Percentiles rank a stretch among this genome's conserved stretches.
Conservation (phyloP, 2,329 filamentous ascomycete genomes). For the Fusarium sp. region DNA sequence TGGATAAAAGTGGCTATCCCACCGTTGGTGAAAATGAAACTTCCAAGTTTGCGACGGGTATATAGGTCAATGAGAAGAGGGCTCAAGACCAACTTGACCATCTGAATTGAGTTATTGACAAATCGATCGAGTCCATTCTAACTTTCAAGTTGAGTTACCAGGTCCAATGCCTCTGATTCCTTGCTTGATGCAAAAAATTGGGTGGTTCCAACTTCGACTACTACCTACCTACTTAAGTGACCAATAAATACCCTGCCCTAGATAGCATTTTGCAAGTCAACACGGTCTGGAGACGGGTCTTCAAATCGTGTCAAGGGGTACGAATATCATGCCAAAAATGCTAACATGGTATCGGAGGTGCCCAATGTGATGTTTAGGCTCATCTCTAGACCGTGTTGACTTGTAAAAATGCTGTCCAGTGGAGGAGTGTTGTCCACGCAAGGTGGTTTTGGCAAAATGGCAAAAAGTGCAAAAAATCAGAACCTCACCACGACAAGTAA, state of each 20-base stretch:
- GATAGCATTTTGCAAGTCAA: no score
- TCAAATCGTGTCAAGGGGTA: no score
- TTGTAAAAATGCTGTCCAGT: no score
- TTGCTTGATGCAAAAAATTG: not conserved
- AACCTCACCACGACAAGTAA: not conserved
- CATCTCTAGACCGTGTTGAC: no score
- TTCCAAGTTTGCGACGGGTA: not conserved
- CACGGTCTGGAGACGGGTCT: no score
- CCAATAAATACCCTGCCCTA: no score
- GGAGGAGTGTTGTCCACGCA: no score
- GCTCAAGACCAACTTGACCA: not conserved
- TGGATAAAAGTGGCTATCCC: not conserved
- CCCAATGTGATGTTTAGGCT: no score
- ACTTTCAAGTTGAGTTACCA: not conserved
- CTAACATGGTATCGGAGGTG: no score
- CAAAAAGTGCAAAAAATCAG: constrained; percentile 7
- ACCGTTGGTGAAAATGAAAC: not conserved
- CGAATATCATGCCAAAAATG: no score
- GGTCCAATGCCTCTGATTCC: not conserved
- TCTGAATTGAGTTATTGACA: not conserved
- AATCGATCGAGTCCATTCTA: not conserved
- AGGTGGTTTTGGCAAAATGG: not conserved
- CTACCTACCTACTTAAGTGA: no score
- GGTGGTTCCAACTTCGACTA: no score
- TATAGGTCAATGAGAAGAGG: not conserved